These are phyloP conservation scores for Lachnellula subtilissima DNA, from an alignment of 2,329 filamentous ascomycete genomes.

Conservation along the genomic window DNA sequence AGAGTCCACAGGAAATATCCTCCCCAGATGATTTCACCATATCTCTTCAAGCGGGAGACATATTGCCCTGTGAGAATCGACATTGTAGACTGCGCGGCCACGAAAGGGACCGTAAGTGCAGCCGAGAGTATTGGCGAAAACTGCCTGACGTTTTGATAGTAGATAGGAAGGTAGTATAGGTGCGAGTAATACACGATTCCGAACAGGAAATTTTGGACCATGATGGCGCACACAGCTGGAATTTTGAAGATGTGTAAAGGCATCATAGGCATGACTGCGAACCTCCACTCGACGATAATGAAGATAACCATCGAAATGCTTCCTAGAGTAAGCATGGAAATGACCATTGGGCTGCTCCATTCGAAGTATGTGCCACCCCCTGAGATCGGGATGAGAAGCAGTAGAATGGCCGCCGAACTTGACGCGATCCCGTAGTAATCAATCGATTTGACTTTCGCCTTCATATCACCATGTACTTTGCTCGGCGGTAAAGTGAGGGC, in stretches of 20 bases:
- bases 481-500: conserved; percentile 48
- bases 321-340: conserved; percentile 53
- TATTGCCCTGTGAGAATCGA: conserved; percentile 51
- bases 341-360: conserved; percentile 53
- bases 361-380: conserved; percentile 54
- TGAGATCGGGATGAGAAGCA: conserved; percentile 59
- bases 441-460: conserved; percentile 48
- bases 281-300: conserved; percentile 50
- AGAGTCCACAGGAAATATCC: conserved; percentile 37
- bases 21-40: conserved; percentile 52
- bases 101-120: conserved; percentile 45
- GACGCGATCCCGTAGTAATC: conserved; percentile 55
- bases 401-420: conserved; percentile 51
- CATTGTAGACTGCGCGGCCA: conserved; percentile 41
- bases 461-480: conserved; percentile 43
- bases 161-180: conserved; percentile 56
- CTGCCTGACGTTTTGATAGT: conserved; percentile 51
- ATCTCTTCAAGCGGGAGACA: conserved; percentile 52
- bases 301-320: conserved; percentile 43
- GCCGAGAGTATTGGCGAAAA: conserved; percentile 42
- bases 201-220: conserved; percentile 55
- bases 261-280: conserved; percentile 54
- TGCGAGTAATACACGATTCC: conserved; percentile 55
- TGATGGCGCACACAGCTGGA: conserved; percentile 47
- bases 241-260: conserved; percentile 52